Percentiles rank a stretch among this genome's conserved stretches.
These are phyloP conservation scores for Elymus sibiricus DNA, from an alignment of 176 grass and related monocot genomes.

Conservation along the genomic window DNA sequence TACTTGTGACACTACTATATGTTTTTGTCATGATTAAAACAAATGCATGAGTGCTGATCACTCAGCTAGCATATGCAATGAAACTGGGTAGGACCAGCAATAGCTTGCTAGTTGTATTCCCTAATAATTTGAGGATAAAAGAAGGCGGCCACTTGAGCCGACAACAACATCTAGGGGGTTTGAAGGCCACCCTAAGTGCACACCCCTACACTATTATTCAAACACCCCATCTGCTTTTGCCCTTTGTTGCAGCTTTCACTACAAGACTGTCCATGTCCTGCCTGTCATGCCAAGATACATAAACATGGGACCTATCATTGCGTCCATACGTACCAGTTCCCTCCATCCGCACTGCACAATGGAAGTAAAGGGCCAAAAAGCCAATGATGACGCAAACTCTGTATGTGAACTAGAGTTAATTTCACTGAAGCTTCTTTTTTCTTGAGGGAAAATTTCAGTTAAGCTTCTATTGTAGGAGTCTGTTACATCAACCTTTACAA, in stretches of 20 bases:
- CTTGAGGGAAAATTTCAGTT: no score
- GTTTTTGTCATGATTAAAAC: not conserved
- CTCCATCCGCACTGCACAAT: not conserved
- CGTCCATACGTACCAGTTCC: conserved; percentile 16
- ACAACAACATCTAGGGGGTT: conserved; percentile 53
- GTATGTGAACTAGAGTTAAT: no score
- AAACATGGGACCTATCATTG: conserved; percentile 47
- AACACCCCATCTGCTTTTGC: conserved; percentile 39
- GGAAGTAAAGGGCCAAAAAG: no score
- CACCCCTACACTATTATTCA: conserved; percentile 39
- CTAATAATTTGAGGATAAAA: not conserved
- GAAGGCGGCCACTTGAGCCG: conserved; percentile 26
- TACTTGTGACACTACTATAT: no score
- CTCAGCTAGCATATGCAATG: not conserved
- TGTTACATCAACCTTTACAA: no score
- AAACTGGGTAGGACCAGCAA: conserved; percentile 1
- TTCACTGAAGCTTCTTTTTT: no score
- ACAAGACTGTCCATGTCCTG: conserved; percentile 33
- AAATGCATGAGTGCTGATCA: not conserved
- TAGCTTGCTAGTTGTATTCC: not conserved
- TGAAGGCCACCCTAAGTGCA: conserved; percentile 42
- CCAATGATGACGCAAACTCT: no score
- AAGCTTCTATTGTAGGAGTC: no score
- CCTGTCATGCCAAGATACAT: conserved; percentile 41
- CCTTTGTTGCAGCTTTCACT: conserved; percentile 28